Evolutionary conservation across 2,329 filamentous ascomycete genomes (phyloP).

Genomic region (Dothideomycetes sp.): DNA sequence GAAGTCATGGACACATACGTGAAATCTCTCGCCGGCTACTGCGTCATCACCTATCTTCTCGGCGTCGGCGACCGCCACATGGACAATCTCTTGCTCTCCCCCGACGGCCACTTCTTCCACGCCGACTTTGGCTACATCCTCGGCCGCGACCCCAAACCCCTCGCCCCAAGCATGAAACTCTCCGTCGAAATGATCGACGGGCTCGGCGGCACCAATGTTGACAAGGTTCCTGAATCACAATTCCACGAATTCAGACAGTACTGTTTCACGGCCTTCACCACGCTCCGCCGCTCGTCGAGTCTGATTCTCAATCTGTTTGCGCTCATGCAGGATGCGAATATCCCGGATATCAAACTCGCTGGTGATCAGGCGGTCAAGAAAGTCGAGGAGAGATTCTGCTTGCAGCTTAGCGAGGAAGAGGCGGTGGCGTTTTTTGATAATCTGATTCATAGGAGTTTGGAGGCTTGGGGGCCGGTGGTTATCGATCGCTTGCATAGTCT

Average conservation of each 20-base stretch:
- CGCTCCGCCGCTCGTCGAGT: conserved; percentile 78
- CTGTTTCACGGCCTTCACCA: conserved; percentile 88
- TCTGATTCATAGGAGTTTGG: conserved; percentile 82
- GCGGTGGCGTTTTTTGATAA: conserved; percentile 79
- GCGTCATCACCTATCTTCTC: conserved; percentile 94
- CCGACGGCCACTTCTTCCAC: conserved; percentile 92
- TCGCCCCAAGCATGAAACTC: conserved; percentile 93
- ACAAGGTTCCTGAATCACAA: conserved; percentile 32
- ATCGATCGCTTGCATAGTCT: conserved; percentile 93
- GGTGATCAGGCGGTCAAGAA: conserved; percentile 83
- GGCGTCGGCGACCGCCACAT: conserved; percentile 93
- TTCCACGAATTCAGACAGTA: conserved; percentile 90
- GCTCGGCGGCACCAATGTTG: conserved; percentile 62
- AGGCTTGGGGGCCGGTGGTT: conserved; percentile 81
- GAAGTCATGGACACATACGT: conserved; percentile 93
- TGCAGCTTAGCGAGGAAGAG: conserved; percentile 86
- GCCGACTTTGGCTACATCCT: conserved; percentile 98
- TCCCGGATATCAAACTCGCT: conserved; percentile 75
- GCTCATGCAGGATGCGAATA: conserved; percentile 94
- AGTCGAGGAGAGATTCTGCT: conserved; percentile 85
- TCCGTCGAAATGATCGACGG: conserved; percentile 98
- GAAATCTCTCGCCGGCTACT: conserved; percentile 93
- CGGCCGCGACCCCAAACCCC: conserved; percentile 91
- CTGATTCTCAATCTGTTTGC: conserved; percentile 92
- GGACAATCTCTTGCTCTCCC: conserved; percentile 84